phyloP scores from a whole-genome alignment of 352 stramenopile species.

The Pythium volutum region DNA sequence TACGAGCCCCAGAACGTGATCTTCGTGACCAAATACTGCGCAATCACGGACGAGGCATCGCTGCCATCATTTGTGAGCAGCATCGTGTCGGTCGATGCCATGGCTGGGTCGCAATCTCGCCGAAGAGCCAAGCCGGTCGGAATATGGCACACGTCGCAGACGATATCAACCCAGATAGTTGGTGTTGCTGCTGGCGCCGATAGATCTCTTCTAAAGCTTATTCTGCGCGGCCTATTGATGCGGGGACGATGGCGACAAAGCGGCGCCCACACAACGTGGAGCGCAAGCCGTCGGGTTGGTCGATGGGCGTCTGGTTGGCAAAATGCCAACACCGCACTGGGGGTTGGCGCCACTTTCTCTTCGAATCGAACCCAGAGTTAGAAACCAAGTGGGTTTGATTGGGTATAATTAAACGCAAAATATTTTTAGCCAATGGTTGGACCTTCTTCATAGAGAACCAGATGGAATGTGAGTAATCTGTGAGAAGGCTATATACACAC shows the following conservation, averaged over 20 bases:
- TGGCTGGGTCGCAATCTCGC: background rate
- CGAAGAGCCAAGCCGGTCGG: too few relatives aligned
- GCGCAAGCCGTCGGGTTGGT: too few relatives aligned
- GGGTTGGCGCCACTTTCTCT: background rate
- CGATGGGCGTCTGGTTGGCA: background rate
- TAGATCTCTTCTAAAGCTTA: too few relatives aligned
- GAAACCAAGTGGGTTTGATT: background rate
- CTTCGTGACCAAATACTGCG: constrained; percentile 69
- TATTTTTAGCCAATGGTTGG: background rate
- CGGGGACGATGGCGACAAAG: too few relatives aligned
- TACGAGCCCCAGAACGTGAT: constrained; percentile 66
- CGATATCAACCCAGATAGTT: too few relatives aligned
- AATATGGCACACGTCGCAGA: too few relatives aligned
- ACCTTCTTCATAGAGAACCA: too few relatives aligned
- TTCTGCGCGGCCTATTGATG: too few relatives aligned
- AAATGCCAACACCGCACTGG: background rate
- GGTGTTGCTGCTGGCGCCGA: too few relatives aligned
- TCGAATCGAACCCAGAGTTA: constrained; percentile 1
- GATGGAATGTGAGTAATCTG: background rate
- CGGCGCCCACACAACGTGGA: too few relatives aligned
- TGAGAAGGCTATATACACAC: background rate
- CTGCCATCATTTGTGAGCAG: background rate
- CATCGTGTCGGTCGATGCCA: constrained; percentile 3
- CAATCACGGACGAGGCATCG: constrained; percentile 36
- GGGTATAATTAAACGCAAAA: background rate